Evolutionary conservation across 2,329 filamentous ascomycete species (phyloP).

Genomic region (Immersiporthe knoxdaviesiana): DNA sequence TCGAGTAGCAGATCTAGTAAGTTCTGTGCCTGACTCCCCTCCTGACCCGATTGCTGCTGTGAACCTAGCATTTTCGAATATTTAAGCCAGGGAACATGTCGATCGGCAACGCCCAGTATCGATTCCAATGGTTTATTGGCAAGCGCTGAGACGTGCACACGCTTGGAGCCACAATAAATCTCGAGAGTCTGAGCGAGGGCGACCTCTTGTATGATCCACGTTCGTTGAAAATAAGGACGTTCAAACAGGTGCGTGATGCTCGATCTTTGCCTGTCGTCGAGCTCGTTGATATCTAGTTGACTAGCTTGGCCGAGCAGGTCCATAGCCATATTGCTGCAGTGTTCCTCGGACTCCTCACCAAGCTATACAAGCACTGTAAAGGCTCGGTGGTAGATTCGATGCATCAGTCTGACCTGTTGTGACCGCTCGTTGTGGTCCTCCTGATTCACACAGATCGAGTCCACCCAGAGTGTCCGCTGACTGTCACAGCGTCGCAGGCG

Average conservation of each 20-base stretch:
- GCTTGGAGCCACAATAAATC: background rate
- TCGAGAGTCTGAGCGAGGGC: background rate
- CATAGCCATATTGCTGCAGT: background rate
- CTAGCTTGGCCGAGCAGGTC: background rate
- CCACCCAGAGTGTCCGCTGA: background rate
- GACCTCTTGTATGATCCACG: background rate
- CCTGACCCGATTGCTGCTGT: background rate
- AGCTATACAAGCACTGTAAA: background rate
- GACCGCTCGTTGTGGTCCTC: background rate
- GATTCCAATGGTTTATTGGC: background rate
- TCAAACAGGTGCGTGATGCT: background rate
- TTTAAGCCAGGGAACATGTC: background rate
- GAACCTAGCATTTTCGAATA: background rate
- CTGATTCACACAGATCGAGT: background rate
- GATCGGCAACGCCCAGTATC: background rate
- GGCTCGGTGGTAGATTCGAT: background rate
- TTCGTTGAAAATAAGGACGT: background rate
- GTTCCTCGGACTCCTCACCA: background rate
- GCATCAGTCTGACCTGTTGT: background rate
- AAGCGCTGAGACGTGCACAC: background rate
- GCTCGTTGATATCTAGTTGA: too few species aligned
- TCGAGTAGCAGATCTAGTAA: background rate
- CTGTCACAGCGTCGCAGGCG: background rate
- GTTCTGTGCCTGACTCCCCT: background rate
- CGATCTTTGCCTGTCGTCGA: background rate